phyloP scores from a whole-genome alignment of 108 stramenopile genomes.

The Nitzschia palea region DNA sequence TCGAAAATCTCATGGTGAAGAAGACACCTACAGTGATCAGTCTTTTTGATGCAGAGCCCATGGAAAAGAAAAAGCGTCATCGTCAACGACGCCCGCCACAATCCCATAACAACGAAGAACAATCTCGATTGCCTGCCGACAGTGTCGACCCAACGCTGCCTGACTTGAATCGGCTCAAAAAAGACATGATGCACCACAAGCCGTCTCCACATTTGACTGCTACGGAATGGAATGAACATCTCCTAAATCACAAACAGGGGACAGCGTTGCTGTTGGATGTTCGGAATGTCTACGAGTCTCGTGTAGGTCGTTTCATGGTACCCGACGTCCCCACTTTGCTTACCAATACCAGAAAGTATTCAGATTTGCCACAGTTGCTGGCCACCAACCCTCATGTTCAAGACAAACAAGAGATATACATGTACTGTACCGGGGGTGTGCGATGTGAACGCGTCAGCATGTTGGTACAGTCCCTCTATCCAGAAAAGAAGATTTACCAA shows the following conservation, averaged over 20 bases:
- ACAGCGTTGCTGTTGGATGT: conserved; percentile 68
- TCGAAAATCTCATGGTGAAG: conserved; percentile 58
- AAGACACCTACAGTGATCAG: conserved; percentile 70
- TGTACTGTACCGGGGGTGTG: conserved; percentile 79
- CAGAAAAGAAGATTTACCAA: conserved; percentile 59
- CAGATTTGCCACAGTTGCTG: conserved; percentile 66
- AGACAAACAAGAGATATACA: conserved; percentile 61
- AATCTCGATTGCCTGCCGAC: too few species aligned
- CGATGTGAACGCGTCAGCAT: conserved; percentile 79
- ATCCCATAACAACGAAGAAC: too few species aligned
- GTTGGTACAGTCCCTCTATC: conserved; percentile 64
- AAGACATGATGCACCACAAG: conserved; percentile 40
- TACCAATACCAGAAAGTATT: conserved; percentile 85
- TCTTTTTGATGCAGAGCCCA: conserved; percentile 51
- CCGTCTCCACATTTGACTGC: conserved; percentile 68
- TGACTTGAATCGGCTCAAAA: background rate
- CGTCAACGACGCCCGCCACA: too few species aligned
- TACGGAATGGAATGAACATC: conserved; percentile 65
- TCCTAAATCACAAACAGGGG: background rate
- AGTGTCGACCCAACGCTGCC: too few species aligned
- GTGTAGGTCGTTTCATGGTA: conserved; percentile 69
- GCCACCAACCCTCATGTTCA: conserved; percentile 41
- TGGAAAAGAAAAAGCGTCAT: too few species aligned
- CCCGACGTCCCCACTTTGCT: conserved; percentile 47
- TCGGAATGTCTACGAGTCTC: conserved; percentile 76